phyloP scores from a whole-genome alignment of 2,329 filamentous ascomycete genomes.

The Cercospora beticola region DNA sequence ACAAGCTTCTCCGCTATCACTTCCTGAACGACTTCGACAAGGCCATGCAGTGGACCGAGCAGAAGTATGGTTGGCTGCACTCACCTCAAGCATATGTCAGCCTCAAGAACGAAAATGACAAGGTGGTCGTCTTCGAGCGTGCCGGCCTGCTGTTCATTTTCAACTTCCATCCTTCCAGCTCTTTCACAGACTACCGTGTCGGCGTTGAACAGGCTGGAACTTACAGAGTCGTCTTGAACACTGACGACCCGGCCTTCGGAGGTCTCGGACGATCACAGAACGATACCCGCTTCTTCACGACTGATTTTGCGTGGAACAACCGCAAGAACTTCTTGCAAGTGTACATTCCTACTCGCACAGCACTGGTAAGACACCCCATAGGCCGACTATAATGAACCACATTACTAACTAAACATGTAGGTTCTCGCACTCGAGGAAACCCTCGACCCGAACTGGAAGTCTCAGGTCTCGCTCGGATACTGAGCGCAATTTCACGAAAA shows the following conservation, averaged over 20 bases:
- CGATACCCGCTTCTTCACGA: constrained; percentile 87
- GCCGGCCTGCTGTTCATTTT: constrained; percentile 89
- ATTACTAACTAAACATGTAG: constrained; percentile 19
- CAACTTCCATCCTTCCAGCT: constrained; percentile 86
- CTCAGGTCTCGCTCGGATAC: constrained; percentile 31
- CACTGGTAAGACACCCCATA: constrained; percentile 61
- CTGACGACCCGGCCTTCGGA: constrained; percentile 74
- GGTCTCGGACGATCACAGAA: constrained; percentile 76
- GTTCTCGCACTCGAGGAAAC: constrained; percentile 37
- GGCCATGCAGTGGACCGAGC: constrained; percentile 83
- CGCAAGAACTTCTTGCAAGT: constrained; percentile 89
- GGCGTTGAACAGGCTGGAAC: constrained; percentile 82
- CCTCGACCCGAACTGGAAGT: constrained; percentile 34
- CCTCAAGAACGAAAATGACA: constrained; percentile 89
- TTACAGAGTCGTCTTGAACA: constrained; percentile 82
- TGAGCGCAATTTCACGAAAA: constrained; percentile 14
- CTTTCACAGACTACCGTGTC: constrained; percentile 89
- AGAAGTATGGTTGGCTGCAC: constrained; percentile 88
- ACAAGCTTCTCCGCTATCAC: constrained; percentile 78
- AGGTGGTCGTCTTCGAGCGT: constrained; percentile 93
- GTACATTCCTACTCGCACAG: constrained; percentile 81
- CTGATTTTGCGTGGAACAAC: constrained; percentile 83
- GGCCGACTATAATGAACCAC: background rate
- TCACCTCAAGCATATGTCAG: constrained; percentile 85
- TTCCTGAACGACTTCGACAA: constrained; percentile 93